These are phyloP conservation scores for Aspergillus ochraceoroseus DNA, from an alignment of 2,329 filamentous ascomycete genomes.

Conservation along the genomic window DNA sequence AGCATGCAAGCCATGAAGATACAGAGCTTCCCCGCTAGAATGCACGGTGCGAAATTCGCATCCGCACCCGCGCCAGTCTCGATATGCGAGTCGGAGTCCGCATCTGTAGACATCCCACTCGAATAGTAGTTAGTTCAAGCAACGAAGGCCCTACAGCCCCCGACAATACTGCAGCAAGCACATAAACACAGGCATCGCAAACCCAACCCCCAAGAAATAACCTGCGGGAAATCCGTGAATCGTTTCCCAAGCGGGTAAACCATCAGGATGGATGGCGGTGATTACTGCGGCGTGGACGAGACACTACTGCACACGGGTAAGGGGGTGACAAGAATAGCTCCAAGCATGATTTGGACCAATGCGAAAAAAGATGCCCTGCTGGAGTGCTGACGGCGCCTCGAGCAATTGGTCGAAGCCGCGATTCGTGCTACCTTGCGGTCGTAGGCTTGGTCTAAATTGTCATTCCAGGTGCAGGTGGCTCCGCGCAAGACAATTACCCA, in stretches of 20 bases:
- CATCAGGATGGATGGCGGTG: constrained; percentile 1
- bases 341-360: constrained; percentile 52
- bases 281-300: constrained; percentile 1
- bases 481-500: constrained; percentile 82
- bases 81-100: too few species aligned
- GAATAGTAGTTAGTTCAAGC: too few species aligned
- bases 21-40: too few species aligned
- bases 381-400: constrained; percentile 69
- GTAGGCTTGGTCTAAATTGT: constrained; percentile 83
- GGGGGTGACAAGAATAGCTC: background rate
- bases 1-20: too few species aligned
- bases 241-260: constrained; percentile 10
- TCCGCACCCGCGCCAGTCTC: too few species aligned
- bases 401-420: constrained; percentile 71
- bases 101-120: too few species aligned
- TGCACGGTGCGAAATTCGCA: too few species aligned
- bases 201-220: constrained; percentile 6
- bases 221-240: constrained; percentile 9
- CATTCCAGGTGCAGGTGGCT: constrained; percentile 83
- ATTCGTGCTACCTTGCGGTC: constrained; percentile 76
- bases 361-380: constrained; percentile 69
- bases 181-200: constrained; percentile 5
- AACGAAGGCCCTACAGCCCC: too few species aligned
- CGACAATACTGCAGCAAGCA: constrained; percentile 1
- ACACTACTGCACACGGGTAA: constrained; percentile 1